Conservation (phyloP, 2,329 filamentous ascomycete genomes). For the Xylariaceae sp. region DNA sequence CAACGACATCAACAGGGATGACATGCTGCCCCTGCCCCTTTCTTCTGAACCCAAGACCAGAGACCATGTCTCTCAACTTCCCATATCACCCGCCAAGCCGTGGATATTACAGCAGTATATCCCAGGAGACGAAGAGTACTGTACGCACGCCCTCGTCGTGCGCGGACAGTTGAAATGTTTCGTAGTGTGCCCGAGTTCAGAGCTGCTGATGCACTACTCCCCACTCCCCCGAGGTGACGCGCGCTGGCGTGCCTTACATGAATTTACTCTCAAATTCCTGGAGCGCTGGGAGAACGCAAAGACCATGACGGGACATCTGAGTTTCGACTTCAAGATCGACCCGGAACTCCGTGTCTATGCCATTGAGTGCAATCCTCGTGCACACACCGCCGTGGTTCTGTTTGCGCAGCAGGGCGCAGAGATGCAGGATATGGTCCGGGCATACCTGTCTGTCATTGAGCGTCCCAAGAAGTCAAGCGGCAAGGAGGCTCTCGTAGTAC, state of each 20-base stretch:
- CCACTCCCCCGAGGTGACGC: slow-evolving; percentile 50
- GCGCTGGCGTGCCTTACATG: slow-evolving; percentile 55
- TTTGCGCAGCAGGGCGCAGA: slow-evolving; percentile 43
- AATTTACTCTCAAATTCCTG: slow-evolving; percentile 58
- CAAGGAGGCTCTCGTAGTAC: slow-evolving; percentile 16
- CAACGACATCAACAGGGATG: slow-evolving; percentile 53
- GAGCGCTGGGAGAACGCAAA: slow-evolving; percentile 38
- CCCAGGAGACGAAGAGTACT: slow-evolving; percentile 56
- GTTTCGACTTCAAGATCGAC: slow-evolving; percentile 64
- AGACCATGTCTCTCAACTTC: slow-evolving; percentile 48
- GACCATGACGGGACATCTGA: slow-evolving; percentile 62
- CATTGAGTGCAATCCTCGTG: slow-evolving; percentile 67
- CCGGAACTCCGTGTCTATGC: slow-evolving; percentile 47
- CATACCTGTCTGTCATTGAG: slow-evolving; percentile 48
- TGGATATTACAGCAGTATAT: slow-evolving; percentile 69
- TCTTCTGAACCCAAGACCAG: slow-evolving; percentile 48
- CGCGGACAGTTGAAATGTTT: slow-evolving; percentile 60
- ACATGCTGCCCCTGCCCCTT: slow-evolving; percentile 62
- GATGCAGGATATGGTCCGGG: slow-evolving; percentile 42
- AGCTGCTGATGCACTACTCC: slow-evolving; percentile 61
- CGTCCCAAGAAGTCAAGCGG: not conserved
- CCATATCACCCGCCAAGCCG: slow-evolving; percentile 48
- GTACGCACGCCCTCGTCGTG: slow-evolving; percentile 66
- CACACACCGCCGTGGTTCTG: slow-evolving; percentile 61
- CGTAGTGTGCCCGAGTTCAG: slow-evolving; percentile 58